phyloP scores from a whole-genome alignment of 2,329 filamentous ascomycete species.

The Aspergillus luchuensis region DNA sequence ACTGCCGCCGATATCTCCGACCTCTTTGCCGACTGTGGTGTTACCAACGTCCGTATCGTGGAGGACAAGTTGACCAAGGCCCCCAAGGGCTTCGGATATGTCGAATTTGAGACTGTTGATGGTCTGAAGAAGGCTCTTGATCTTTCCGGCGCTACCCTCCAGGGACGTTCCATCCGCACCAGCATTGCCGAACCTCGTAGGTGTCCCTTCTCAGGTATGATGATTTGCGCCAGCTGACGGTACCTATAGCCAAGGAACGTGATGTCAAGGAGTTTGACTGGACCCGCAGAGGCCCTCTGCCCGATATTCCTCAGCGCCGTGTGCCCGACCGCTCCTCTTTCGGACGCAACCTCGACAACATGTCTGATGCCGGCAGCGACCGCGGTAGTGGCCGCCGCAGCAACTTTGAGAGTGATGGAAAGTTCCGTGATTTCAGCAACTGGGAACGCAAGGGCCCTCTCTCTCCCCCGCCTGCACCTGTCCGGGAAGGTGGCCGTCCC shows the following conservation, averaged over 20 bases:
- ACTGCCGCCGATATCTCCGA: slow-evolving; percentile 79
- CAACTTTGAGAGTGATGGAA: slow-evolving; percentile 71
- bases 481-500: slow-evolving; percentile 61
- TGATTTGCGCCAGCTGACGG: slow-evolving; percentile 36
- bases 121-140: slow-evolving; percentile 88
- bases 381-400: slow-evolving; percentile 66
- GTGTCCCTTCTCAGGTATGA: slow-evolving; percentile 14
- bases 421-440: slow-evolving; percentile 76
- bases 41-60: slow-evolving; percentile 91
- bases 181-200: slow-evolving; percentile 97
- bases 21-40: slow-evolving; percentile 81
- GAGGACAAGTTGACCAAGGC: slow-evolving; percentile 92
- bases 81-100: slow-evolving; percentile 97
- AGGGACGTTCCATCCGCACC: slow-evolving; percentile 86
- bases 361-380: slow-evolving; percentile 61
- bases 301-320: slow-evolving; percentile 66
- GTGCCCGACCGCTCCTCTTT: slow-evolving; percentile 58
- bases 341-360: slow-evolving; percentile 56
- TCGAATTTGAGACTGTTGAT: slow-evolving; percentile 85
- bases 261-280: slow-evolving; percentile 87
- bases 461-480: slow-evolving; percentile 64
- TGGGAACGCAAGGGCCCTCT: slow-evolving; percentile 96
- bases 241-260: slow-evolving; percentile 73
- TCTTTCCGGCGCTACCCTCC: slow-evolving; percentile 78
- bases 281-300: slow-evolving; percentile 88